Evolutionary conservation across 176 grass and related monocot genomes (phyloP), one percentile per base, ranked within the genome.

Genomic region (Leersia perrieri): DNA sequence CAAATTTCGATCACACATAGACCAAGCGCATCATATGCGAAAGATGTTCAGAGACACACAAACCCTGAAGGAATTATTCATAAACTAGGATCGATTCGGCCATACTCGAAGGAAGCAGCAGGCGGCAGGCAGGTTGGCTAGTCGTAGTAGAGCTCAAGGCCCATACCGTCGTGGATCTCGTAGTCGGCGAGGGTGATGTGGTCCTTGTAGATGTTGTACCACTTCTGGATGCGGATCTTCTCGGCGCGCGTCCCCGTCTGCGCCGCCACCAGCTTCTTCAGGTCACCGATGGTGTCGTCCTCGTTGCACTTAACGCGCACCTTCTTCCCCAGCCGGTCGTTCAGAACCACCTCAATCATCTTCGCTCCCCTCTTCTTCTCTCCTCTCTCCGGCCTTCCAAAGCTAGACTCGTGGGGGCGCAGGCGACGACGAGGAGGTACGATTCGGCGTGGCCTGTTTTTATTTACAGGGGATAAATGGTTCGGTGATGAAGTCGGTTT

Each of bases 261-360:
- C 73, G 88, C 90, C 45, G 86, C 88, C 61, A 97, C 88, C 58
- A 97, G 88, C 83, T 90, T 82, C 83, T 97, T 97, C 1, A 93
- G 94, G 83, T 97, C 90, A 63, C 94, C 88, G 47, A 93, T 85
- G 20, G 90, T 97, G 88, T 97, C 90, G 64, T 93, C 90, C 36
- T 85, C 83, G 88, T 97, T 93, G 88, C 94, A 97, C 88, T 97
- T 93, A 36, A 97, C 86, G 32, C 90, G 72, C 72, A 89, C 94
- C 90, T 97, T 97, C 88, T 93, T 97, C 80, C 94, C 94, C 77
- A 97, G 71, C 18, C 94, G 86, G 77, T 97, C 94, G 73, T 97
- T 97, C 61, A 97, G 78, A 65, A 93, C 94, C 68, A 97, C 94
- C 88, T 97, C 94, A 33, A 97, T 97, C 93, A 93, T 97, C 90